These are phyloP conservation scores for Saccharomycopsis lassenensis DNA, from an alignment of 805 yeast species.

Conservation along the genomic window DNA sequence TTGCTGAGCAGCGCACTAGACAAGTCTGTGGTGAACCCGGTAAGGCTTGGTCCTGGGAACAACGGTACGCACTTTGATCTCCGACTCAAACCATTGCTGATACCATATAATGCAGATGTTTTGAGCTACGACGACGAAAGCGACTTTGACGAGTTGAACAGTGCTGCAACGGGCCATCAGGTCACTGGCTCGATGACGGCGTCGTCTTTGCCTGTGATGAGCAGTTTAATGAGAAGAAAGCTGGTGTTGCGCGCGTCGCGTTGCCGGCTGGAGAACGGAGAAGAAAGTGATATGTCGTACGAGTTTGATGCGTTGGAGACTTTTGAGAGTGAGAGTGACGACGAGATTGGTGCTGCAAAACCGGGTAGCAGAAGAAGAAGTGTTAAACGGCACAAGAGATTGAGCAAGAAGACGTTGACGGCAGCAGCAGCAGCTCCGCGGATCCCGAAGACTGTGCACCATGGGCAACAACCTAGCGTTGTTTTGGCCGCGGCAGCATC, in stretches of 20 bases:
- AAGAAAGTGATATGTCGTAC: too few relatives aligned
- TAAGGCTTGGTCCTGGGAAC: background rate
- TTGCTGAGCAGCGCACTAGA: background rate
- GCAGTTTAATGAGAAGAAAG: too few relatives aligned
- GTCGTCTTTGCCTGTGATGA: too few relatives aligned
- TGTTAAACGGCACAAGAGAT: background rate
- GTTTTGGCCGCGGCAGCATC: conserved; percentile 65
- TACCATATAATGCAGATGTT: conserved; percentile 19
- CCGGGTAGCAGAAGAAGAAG: conserved; percentile 14
- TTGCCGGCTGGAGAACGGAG: too few relatives aligned
- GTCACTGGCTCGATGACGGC: too few relatives aligned
- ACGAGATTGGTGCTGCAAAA: conserved; percentile 30
- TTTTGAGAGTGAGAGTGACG: conserved; percentile 28
- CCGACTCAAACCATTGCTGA: conserved; percentile 32
- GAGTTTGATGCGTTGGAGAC: conserved; percentile 37
- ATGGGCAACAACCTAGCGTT: conserved; percentile 47
- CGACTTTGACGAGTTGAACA: too few relatives aligned
- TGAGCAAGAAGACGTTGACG: conserved; percentile 37
- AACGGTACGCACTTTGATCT: conserved; percentile 27
- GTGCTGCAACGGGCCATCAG: too few relatives aligned
- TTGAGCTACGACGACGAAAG: too few relatives aligned
- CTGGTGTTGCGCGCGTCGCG: too few relatives aligned
- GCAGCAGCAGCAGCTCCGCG: conserved; percentile 83
- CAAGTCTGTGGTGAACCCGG: too few relatives aligned
- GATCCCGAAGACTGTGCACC: conserved; percentile 45